Percentiles rank a stretch among this genome's conserved stretches.
phyloP scores from a whole-genome alignment of 495 filamentous ascomycete species.

The Aspergillus avenaceus region DNA sequence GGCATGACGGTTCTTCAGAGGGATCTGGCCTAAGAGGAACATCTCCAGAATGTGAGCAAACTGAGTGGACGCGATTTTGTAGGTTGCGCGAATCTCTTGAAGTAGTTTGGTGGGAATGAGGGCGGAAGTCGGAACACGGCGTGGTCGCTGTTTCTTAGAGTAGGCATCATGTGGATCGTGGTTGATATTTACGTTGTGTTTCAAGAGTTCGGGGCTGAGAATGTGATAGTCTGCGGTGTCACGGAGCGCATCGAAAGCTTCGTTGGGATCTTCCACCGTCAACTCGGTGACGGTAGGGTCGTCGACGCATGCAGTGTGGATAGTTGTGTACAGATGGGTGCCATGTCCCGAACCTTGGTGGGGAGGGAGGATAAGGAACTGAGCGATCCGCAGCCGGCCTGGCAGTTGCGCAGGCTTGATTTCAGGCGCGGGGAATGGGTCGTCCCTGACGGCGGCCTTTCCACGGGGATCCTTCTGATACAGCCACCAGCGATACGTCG shows the following conservation, averaged over 20 bases:
- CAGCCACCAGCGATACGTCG: conserved; percentile 74
- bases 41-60: conserved; percentile 85
- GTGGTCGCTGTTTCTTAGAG: conserved; percentile 33
- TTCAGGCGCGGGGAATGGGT: conserved; percentile 39
- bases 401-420: conserved; percentile 49
- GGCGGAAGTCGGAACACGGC: conserved; percentile 52
- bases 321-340: conserved; percentile 71
- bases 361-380: conserved; percentile 89
- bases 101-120: conserved; percentile 60
- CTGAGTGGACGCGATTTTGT: conserved; percentile 83
- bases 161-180: conserved; percentile 34
- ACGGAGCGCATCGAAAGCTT: conserved; percentile 86
- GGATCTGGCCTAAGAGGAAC: conserved; percentile 74
- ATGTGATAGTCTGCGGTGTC: conserved; percentile 77
- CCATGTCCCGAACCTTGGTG: conserved; percentile 80
- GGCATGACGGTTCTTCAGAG: conserved; percentile 53
- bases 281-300: conserved; percentile 69
- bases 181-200: conserved; percentile 42
- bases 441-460: conserved; percentile 28
- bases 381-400: conserved; percentile 78
- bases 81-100: conserved; percentile 55
- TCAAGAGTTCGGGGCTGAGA: conserved; percentile 46
- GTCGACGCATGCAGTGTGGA: conserved; percentile 61
- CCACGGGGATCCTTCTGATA: conserved; percentile 29
- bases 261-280: conserved; percentile 94